Conservation (phyloP, 2,329 filamentous ascomycete species). For the Fusarium cyanostomum region DNA sequence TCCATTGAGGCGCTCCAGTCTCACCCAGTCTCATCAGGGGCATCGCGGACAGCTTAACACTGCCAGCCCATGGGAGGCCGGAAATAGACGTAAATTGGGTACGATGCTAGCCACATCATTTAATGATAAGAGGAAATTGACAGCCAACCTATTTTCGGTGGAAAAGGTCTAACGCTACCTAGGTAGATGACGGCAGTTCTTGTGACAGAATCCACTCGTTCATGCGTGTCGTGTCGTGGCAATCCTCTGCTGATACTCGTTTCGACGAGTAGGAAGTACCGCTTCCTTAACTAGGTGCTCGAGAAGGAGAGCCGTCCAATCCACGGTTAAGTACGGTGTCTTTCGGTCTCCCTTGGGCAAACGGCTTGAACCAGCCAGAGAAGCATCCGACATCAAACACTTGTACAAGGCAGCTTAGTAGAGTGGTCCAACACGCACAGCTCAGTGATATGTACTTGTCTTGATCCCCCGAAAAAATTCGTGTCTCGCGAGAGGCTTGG, state of each 20-base stretch:
- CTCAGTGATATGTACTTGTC: no score
- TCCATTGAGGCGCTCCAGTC: slow-evolving; percentile 9
- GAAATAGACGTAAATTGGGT: slow-evolving; percentile 4
- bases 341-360: not conserved
- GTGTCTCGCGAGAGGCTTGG: no score
- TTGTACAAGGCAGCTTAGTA: no score
- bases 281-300: no score
- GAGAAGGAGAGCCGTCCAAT: not conserved
- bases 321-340: not conserved
- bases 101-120: not conserved
- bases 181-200: not conserved
- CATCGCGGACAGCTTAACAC: slow-evolving; percentile 4
- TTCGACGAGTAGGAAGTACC: no score
- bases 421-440: no score
- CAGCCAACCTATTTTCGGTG: not conserved
- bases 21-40: slow-evolving; percentile 12
- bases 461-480: no score
- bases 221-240: no score
- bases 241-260: no score
- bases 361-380: not conserved
- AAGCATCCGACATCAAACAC: not conserved
- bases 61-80: slow-evolving; percentile 2
- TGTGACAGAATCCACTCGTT: not conserved
- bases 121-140: not conserved
- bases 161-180: not conserved